phyloP scores from a whole-genome alignment of 441 rosid genomes.

The Pelargonium myrrhifolium region DNA sequence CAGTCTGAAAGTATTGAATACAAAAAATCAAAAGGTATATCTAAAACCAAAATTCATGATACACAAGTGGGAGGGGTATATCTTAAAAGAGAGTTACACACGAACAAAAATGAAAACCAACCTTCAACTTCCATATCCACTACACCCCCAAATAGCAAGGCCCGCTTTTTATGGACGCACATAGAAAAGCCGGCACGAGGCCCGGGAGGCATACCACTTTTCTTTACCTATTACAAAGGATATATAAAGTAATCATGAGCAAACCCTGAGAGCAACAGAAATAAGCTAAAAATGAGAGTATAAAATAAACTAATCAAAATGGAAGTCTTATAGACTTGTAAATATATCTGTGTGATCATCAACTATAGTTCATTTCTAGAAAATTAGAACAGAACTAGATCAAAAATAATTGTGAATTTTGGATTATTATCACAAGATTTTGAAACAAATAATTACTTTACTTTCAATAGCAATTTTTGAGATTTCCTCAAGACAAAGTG shows the following conservation, averaged over 20 bases:
- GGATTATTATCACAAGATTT: too few relatives aligned
- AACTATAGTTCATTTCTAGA: neutral
- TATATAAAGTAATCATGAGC: constrained; percentile 5
- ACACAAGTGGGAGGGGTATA: neutral
- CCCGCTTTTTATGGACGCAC: constrained; percentile 95
- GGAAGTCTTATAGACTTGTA: neutral
- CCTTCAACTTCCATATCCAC: constrained; percentile 97
- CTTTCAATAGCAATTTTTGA: too few relatives aligned
- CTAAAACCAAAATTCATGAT: neutral
- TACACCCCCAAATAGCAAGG: constrained; percentile 90
- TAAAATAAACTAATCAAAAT: neutral
- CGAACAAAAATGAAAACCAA: constrained; percentile 22
- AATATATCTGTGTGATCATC: neutral
- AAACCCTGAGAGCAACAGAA: neutral
- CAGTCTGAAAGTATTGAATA: neutral
- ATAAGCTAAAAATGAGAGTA: neutral
- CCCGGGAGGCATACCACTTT: constrained; percentile 94
- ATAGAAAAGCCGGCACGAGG: constrained; percentile 91
- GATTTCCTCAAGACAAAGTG: too few relatives aligned
- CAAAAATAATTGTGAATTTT: too few relatives aligned
- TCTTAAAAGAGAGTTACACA: constrained; percentile 3
- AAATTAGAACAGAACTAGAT: neutral
- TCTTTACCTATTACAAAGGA: constrained; percentile 56
- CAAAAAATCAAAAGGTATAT: neutral
- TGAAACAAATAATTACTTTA: too few relatives aligned